phyloP scores from a whole-genome alignment of 2,329 filamentous ascomycete species.

The Paraphaeosphaeria sporulosa region DNA sequence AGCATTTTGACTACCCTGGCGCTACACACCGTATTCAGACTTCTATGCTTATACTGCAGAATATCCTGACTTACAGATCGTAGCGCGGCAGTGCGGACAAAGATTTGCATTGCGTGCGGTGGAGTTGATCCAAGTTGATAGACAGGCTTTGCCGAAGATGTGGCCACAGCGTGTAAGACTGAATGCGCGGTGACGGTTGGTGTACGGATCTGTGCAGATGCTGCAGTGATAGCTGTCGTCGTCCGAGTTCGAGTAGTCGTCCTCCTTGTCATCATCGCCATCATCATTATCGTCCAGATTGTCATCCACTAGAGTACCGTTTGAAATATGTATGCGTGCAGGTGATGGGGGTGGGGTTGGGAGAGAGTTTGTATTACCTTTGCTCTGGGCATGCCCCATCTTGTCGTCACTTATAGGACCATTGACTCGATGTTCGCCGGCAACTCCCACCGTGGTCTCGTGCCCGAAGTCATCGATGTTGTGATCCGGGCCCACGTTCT shows the following conservation, averaged over 20 bases:
- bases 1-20: no score
- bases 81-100: conserved; percentile 23
- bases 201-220: conserved; percentile 22
- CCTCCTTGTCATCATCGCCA: conserved; percentile 1
- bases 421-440: background rate
- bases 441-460: background rate
- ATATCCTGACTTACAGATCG: conserved; percentile 12
- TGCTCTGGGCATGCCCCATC: background rate
- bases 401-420: background rate
- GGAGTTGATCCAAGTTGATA: conserved; percentile 22
- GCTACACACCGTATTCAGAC: no score
- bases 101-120: conserved; percentile 18
- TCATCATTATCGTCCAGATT: background rate
- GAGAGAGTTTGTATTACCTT: background rate
- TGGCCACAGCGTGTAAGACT: conserved; percentile 18
- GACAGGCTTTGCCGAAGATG: conserved; percentile 20
- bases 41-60: no score
- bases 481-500: conserved; percentile 21
- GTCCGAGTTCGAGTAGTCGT: background rate
- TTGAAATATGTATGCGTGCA: background rate
- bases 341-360: background rate
- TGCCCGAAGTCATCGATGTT: conserved; percentile 6
- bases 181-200: conserved; percentile 16
- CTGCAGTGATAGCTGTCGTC: conserved; percentile 15
- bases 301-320: background rate